A percentile compares a stretch with the other conserved stretches of the same genome.
phyloP scores from a whole-genome alignment of 169 alveolate species.

The Plasmodium malariae region DNA sequence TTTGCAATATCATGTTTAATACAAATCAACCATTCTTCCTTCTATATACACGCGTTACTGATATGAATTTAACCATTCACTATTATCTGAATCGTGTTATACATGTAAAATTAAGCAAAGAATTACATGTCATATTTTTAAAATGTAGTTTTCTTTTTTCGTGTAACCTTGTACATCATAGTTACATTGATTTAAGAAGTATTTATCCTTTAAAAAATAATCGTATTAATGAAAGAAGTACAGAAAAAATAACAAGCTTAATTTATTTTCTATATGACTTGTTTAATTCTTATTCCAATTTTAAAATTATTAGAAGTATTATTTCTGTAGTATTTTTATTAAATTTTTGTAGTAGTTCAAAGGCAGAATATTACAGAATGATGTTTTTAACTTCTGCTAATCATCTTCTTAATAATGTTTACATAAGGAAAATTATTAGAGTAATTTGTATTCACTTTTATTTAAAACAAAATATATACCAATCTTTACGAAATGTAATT shows the following conservation, averaged over 20 bases:
- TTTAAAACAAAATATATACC: not conserved
- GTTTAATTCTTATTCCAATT: not conserved
- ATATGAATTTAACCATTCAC: not conserved
- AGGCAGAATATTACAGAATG: not conserved
- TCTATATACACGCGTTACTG: not conserved
- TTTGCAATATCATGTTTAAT: not conserved
- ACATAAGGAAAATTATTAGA: not conserved
- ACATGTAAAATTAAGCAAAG: not conserved
- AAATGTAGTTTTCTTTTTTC: not conserved
- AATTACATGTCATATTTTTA: not conserved
- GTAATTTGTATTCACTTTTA: constrained; percentile 16
- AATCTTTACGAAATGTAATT: not conserved
- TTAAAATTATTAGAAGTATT: not conserved
- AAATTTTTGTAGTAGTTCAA: not conserved
- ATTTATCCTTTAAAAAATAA: no score
- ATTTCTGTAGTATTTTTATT: not conserved
- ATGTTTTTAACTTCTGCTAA: not conserved
- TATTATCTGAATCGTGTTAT: not conserved
- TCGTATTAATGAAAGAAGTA: not conserved
- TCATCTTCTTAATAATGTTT: not conserved
- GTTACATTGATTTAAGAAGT: not conserved
- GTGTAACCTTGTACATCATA: not conserved
- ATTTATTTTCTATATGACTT: not conserved
- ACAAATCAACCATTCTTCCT: not conserved
- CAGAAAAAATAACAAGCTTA: not conserved